Percentiles rank a stretch among this genome's conserved stretches.
These are phyloP conservation scores for Ophiostoma fasciatum DNA, from an alignment of 2,329 filamentous ascomycete species.

Conservation along the genomic window DNA sequence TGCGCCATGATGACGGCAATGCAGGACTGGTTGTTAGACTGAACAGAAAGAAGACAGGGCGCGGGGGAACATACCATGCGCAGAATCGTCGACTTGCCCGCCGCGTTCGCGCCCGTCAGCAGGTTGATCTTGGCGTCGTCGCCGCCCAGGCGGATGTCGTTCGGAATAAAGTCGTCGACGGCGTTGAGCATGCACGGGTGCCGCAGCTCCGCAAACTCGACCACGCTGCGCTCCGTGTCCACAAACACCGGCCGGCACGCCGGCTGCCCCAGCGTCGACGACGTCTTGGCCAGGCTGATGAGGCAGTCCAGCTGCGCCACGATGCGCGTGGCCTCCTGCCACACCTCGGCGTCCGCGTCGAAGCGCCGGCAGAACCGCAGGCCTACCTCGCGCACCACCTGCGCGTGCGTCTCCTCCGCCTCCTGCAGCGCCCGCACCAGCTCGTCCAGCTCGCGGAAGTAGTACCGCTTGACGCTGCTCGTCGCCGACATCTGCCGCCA, in stretches of 20 bases:
- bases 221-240: constrained; percentile 65
- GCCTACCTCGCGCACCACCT: constrained; percentile 78
- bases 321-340: constrained; percentile 82
- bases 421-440: constrained; percentile 84
- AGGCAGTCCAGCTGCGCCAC: constrained; percentile 89
- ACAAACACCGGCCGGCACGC: constrained; percentile 83
- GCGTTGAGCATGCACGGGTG: constrained; percentile 89
- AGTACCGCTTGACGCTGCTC: constrained; percentile 80
- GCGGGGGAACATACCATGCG: too few relatives aligned
- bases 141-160: constrained; percentile 79
- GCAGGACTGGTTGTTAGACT: too few relatives aligned
- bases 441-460: constrained; percentile 67
- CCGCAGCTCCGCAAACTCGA: constrained; percentile 86
- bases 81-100: constrained; percentile 90
- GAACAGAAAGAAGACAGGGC: too few relatives aligned
- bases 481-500: constrained; percentile 98
- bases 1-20: constrained; percentile 96
- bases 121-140: constrained; percentile 70
- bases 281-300: constrained; percentile 83
- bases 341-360: constrained; percentile 69
- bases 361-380: constrained; percentile 75
- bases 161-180: constrained; percentile 90
- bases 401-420: constrained; percentile 82
- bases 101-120: constrained; percentile 89
- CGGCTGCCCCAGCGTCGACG: constrained; percentile 66